These are phyloP conservation scores for Tubosaeta sp. DNA, from an alignment of 768 basidiomycete genomes.

Conservation along the genomic window DNA sequence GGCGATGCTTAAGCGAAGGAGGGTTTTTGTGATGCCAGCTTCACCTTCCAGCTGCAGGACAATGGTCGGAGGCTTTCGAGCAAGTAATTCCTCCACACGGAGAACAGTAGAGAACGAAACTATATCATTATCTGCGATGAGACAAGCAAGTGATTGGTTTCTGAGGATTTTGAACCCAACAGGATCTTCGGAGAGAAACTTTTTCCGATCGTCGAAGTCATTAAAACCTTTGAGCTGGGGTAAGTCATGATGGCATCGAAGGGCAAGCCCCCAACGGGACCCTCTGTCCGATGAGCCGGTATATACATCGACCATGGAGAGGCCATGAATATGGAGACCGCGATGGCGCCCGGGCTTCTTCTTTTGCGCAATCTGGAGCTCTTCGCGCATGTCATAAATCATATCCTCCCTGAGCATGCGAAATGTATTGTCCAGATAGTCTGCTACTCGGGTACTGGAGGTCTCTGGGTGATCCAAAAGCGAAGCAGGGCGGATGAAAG, in stretches of 20 bases:
- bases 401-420: conserved; percentile 64
- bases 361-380: conserved; percentile 42
- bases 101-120: conserved; percentile 52
- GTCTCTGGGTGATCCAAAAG: conserved; percentile 43
- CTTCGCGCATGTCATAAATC: conserved; percentile 56
- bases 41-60: conserved; percentile 54
- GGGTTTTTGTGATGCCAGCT: conserved; percentile 35
- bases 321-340: conserved; percentile 35
- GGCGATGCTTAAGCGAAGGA: conserved; percentile 38
- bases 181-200: conserved; percentile 35
- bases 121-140: conserved; percentile 45
- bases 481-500: conserved; percentile 50
- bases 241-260: conserved; percentile 36
- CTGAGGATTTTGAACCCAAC: conserved; percentile 38
- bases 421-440: conserved; percentile 63
- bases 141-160: conserved; percentile 53
- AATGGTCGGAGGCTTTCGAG: conserved; percentile 43
- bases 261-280: conserved; percentile 41
- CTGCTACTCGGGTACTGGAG: conserved; percentile 34
- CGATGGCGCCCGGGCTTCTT: conserved; percentile 41
- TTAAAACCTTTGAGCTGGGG: conserved; percentile 30
- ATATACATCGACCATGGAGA: conserved; percentile 38
- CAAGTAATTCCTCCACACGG: conserved; percentile 52
- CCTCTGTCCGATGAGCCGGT: conserved; percentile 26
- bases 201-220: conserved; percentile 34